A percentile compares a stretch with the other conserved stretches of the same genome.
These are phyloP conservation scores for Thalassiosira hispida DNA, from an alignment of 352 stramenopile species.

Conservation along the genomic window DNA sequence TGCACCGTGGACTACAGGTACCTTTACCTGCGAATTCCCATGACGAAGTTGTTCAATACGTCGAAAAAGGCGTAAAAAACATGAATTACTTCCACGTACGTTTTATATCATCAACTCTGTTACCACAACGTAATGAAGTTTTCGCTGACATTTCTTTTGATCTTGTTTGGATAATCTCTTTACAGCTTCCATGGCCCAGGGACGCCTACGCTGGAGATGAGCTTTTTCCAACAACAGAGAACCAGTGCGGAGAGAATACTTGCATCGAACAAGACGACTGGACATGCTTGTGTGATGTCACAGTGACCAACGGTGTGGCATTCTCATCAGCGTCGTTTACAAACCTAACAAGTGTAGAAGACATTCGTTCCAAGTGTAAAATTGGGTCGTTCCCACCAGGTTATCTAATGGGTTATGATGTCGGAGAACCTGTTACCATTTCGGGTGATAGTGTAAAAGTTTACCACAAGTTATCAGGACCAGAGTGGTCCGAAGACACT, in stretches of 20 bases:
- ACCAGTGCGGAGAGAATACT: conserved; percentile 39
- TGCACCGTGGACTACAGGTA: too few species aligned
- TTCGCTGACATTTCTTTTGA: background rate
- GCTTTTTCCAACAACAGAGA: conserved; percentile 48
- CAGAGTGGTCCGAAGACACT: conserved; percentile 30
- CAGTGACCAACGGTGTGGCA: conserved; percentile 23
- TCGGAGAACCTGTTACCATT: background rate
- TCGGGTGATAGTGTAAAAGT: background rate
- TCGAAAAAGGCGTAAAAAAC: conserved; percentile 38
- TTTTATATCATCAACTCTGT: background rate
- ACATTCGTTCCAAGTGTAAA: conserved; percentile 27
- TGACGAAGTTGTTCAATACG: conserved; percentile 14
- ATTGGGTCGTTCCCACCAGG: conserved; percentile 43
- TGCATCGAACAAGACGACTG: conserved; percentile 40
- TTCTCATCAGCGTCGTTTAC: conserved; percentile 14
- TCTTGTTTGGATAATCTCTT: background rate
- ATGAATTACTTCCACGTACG: conserved; percentile 53
- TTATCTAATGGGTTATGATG: conserved; percentile 25
- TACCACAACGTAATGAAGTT: background rate
- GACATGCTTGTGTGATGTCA: conserved; percentile 52
- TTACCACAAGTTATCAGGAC: background rate
- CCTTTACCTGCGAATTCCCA: background rate
- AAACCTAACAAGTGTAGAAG: background rate
- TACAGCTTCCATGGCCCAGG: conserved; percentile 30
- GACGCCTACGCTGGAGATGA: conserved; percentile 37